Evolutionary conservation across 2,329 filamentous ascomycete genomes (phyloP), one percentile per base, ranked within the genome.

Genomic region (Cladobotryum mycophilum): DNA sequence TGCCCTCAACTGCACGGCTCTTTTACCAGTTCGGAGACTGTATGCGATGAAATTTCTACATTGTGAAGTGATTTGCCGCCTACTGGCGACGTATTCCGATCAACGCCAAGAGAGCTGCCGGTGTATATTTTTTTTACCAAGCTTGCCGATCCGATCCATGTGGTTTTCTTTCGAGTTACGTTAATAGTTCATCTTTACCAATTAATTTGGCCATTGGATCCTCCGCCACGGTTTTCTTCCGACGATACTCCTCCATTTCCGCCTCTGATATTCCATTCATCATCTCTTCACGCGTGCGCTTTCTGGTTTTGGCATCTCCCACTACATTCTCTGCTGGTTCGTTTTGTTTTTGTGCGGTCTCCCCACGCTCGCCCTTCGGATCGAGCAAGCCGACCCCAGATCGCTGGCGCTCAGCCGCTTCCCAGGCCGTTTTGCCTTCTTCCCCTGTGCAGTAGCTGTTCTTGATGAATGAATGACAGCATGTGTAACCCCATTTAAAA

Each of bases 391-490:
- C 70, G 2, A 62, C 71, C 17, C 79, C 77, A 2, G 67, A 71
- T n/a, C 76, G 69, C 63, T 78, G 81, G 58, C 64, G 72, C 57
- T 93, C 84, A 1, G 88, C 84, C 51, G 88, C 85, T 59, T 91
- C 85, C 68, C 88, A 90, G 1, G 89, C 91, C 54, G 72, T 73
- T 67, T 84, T 95, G 35, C 93, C 93, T 52, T 88, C 88, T 54
- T 93, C 89, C 22, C 93, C 93, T 0, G 92, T 97, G 68, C 93
- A 99, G 64, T 97, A 99, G 62, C 90, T 96, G 69, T 99, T 97
- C 71, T 95, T 96, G 55, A 95, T 81, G 18, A 84, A 85, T 0
- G 90, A 96, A 66, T 95, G 90, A 73, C 93, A 99, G 68, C 93
- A 99, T 18, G 88, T 81, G 68, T 96, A 99, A 1, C 93, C 93